Percentiles rank a stretch among this genome's conserved stretches.
Evolutionary conservation across 148 eudicot genomes (phyloP).

Genomic region (Chenopodium berlandieri): DNA sequence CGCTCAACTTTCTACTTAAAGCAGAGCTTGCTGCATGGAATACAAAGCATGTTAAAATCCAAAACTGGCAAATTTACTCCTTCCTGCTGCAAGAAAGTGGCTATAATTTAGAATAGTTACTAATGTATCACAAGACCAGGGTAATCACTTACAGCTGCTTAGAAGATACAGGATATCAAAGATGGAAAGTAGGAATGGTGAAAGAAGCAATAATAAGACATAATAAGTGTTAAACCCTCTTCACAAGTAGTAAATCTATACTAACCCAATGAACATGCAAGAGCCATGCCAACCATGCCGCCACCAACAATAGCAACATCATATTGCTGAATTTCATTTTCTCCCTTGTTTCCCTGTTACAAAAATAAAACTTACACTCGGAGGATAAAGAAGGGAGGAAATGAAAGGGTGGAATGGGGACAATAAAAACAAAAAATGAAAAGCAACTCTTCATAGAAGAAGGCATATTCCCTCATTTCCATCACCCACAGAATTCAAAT

Average conservation of each 20-base stretch:
- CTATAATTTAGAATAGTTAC: neutral
- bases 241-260: neutral
- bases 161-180: neutral
- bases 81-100: neutral
- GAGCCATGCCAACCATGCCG: slow-evolving; percentile 98
- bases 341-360: slow-evolving; percentile 45
- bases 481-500: neutral
- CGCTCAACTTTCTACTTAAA: slow-evolving; percentile 58
- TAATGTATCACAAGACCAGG: neutral
- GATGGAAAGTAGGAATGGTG: neutral
- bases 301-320: slow-evolving; percentile 98
- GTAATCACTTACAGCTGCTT: neutral
- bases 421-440: neutral
- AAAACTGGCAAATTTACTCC: slow-evolving; percentile 3
- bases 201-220: slow-evolving; percentile 5
- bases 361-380: slow-evolving; percentile 14
- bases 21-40: slow-evolving; percentile 70
- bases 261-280: slow-evolving; percentile 89
- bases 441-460: neutral
- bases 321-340: slow-evolving; percentile 48
- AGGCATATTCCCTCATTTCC: neutral
- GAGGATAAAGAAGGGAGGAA: neutral
- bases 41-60: neutral
- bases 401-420: neutral
- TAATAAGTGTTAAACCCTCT: neutral